Evolutionary conservation across 2,329 filamentous ascomycete genomes (phyloP), one percentile per base, ranked within the genome.

Genomic region (Pseudogymnoascus sp.): DNA sequence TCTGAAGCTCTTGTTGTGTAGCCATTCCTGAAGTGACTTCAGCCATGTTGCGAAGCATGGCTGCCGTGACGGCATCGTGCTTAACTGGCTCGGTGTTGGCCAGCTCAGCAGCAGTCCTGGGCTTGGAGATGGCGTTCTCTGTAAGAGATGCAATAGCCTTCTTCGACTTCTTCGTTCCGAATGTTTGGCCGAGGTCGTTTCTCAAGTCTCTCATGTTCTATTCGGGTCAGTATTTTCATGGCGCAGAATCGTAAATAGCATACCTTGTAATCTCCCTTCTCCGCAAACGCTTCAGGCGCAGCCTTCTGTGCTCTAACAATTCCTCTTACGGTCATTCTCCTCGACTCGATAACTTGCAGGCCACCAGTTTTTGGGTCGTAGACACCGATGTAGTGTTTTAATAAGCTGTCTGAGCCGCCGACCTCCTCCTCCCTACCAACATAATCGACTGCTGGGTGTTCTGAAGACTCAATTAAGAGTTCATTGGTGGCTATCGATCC

Each of bases 111-210:
- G 57, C 57, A 15, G 67, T 66, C 63, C 57, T 69, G 28, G 71
- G 70, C 7, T 67, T 66, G 36, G 69, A 75, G 66, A 93, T 90
- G 15, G 88, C 87, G 69, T 92, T 91, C 68, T 89, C 80, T 2
- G 85, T 84, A 65, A 82, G 79, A 61, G 86, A 82, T 28, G 81
- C 79, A 66, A 94, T 84, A 1, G 84, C 87, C 75, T 92, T 93
- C 78, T 86, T 88, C 20, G 90, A 88, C 75, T 92, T 93, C 77
- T 90, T 91, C 25, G 89, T 93, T 72, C 90, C 90, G 69, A 95
- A 95, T 33, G 87, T 85, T 68, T 89, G 81, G 39, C 88, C 89
- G 11, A 95, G 83, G 2, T 86, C 83, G 67, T 85, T 86, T 67
- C 83, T 83, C 70, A 82, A 82, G 28, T 87, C 82, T 68, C 81